A percentile compares a stretch with the other conserved stretches of the same genome.
phyloP scores from a whole-genome alignment of 2,329 filamentous ascomycete genomes.

The Aspergillus proliferans region DNA sequence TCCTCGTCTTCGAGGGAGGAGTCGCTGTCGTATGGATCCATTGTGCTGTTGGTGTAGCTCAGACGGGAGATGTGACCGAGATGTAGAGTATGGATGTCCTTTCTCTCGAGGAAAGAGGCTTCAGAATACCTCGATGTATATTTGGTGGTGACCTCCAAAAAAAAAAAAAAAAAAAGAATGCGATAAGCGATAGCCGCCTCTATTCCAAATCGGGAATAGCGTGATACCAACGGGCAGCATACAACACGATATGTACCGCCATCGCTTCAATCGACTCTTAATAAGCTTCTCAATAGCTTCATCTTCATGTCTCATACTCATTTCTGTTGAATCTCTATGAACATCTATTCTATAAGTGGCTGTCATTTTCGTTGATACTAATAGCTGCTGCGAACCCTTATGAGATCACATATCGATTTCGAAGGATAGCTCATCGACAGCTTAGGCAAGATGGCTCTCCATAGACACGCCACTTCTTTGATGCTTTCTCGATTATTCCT shows the following conservation, averaged over 20 bases:
- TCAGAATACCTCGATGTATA: no score
- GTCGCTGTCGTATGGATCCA: slow-evolving; percentile 82
- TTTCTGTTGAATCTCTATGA: background rate
- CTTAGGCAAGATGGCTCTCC: slow-evolving; percentile 1
- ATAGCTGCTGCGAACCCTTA: background rate
- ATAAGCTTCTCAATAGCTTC: background rate
- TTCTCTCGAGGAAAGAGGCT: background rate
- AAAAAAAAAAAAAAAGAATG: slow-evolving; percentile 6
- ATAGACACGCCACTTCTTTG: background rate
- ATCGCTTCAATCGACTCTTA: no score
- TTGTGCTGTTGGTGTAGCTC: slow-evolving; percentile 28
- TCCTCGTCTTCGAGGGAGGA: slow-evolving; percentile 62
- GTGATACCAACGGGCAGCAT: background rate
- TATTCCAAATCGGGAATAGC: slow-evolving; percentile 8
- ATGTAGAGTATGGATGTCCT: background rate
- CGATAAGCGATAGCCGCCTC: slow-evolving; percentile 18
- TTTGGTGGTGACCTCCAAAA: background rate
- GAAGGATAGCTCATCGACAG: no score
- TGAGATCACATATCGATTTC: background rate
- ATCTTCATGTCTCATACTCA: background rate
- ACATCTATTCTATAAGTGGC: background rate
- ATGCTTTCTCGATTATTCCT: background rate
- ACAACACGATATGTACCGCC: background rate
- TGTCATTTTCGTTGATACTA: background rate
- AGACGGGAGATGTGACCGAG: background rate